Evolutionary conservation across 2,329 filamentous ascomycete species (phyloP), one percentile per base, ranked within the genome.

Genomic region (Botrytis tulipae): DNA sequence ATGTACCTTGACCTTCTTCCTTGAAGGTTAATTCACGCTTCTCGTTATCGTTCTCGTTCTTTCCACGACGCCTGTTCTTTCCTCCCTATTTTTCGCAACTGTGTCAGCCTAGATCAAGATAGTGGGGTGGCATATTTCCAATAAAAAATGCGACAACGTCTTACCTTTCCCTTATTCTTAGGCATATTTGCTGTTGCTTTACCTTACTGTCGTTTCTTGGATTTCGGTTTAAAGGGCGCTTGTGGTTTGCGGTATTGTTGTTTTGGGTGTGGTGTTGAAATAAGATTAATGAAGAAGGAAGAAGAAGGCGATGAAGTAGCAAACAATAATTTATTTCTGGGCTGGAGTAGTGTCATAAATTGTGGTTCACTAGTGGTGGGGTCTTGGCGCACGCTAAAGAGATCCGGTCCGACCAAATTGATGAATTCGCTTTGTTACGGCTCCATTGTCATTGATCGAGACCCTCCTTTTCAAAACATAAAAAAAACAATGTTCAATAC

Each of bases 131-230:
- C 46, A 46, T 20, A 46, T 29, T 63, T 48, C 37, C 35, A 71
- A 48, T 18, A 22, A 44, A 44, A 57, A 68, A 42, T 42, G 65
- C 48, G 66, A 44, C 40, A 29, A 69, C 32, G 46, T 68, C 42
- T 83, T 87, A 97, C 94, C 87, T 97, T 98, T 95, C 95, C 95
- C 91, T 98, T 98, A 85, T 98, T 98, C 93, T 98, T 98, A 82
- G 95, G 95, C 95, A 98, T 98, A 76, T 85, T 91, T 84, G 80
- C 76, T 73, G 73, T 51, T 76, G 70, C 74, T 57, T 74, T 70
- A 48, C 48, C 62, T 74, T 59, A 70, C 18, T 73, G 12, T 44
- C 8, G n/a, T 22, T 32, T 69, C n/a, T 65, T 73, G 35, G 40
- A 68, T 61, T 54, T 67, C 37, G 22, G 3, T 29, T 57, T 69